A percentile compares a stretch with the other conserved stretches of the same genome.
phyloP scores from a whole-genome alignment of 768 basidiomycete genomes.

The Symmetrospora coprosmae region DNA sequence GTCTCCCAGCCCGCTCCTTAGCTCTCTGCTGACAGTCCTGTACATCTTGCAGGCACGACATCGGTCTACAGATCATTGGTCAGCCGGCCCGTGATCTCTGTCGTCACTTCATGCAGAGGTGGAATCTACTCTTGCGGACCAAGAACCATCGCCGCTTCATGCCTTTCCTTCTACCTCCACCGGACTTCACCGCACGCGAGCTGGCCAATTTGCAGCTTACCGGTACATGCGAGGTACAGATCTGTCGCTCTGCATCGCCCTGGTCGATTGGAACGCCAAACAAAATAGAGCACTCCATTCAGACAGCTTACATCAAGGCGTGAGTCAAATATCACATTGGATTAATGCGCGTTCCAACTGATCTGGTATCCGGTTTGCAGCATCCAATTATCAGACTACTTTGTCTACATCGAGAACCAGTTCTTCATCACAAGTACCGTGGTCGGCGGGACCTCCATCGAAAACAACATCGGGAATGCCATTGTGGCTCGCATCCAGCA shows the following conservation, averaged over 20 bases:
- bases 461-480: conserved; percentile 90
- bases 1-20: too few relatives aligned
- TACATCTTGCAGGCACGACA: conserved; percentile 63
- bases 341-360: conserved; percentile 26
- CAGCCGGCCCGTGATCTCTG: conserved; percentile 88
- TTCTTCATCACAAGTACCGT: conserved; percentile 49
- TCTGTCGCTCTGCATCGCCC: conserved; percentile 83
- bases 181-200: conserved; percentile 75
- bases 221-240: conserved; percentile 93
- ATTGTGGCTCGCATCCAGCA: conserved; percentile 77
- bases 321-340: not conserved
- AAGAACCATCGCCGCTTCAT: conserved; percentile 87
- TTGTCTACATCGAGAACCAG: conserved; percentile 73
- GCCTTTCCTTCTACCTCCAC: conserved; percentile 85
- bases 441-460: conserved; percentile 68
- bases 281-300: conserved; percentile 76
- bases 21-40: not conserved
- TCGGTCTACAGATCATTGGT: conserved; percentile 86
- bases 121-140: conserved; percentile 85
- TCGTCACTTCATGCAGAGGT: conserved; percentile 90
- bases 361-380: too few relatives aligned
- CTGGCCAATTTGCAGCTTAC: conserved; percentile 65
- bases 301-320: conserved; percentile 86
- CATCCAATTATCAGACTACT: conserved; percentile 85
- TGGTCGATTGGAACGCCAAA: conserved; percentile 90